Base-by-base conservation (phyloP, 2,329 filamentous ascomycete species). In the Pseudonectria buxi region DNA sequence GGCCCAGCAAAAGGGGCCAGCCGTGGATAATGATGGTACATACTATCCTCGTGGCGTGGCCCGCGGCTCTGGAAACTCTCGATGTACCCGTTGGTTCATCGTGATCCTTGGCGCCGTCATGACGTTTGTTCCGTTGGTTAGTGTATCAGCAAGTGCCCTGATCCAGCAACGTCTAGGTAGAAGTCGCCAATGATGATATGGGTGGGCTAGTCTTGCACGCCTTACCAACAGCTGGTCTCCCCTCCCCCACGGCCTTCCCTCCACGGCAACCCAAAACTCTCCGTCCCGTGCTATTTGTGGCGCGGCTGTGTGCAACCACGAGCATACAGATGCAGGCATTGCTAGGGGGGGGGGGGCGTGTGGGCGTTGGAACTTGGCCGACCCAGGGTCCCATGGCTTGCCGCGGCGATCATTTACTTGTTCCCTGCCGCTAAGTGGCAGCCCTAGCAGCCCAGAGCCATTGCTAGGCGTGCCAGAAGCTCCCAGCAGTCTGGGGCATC, bases 341-440 rank as follows among this genome's bases (percentile, higher is more conserved):
- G 36, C 37, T 22, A 24, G 25, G 24, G 24, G 27, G 10, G 28
- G 15, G 31, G 14, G 36, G 24, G 32, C 28, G 36, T 25, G 36
- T 22, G 28, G 11, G 16, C 11, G 4, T 16, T 25, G 18, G 11
- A 13, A 27, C 13, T 29, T 10, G n/a, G 29, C 38, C 26, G 27
- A 16, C 39, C 40, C 27, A 38, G 45, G 40, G 44, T 35, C 41
- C 40, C 50, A n/a, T 43, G 45, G 47, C 49, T 39, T 53, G 46
- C 50, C 50, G 50, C 37, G 50, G 46, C 46, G 50, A 53, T 53
- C 50, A 53, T 50, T 48, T 50, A 40, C 47, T 42, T 44, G 34
- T 42, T 32, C 32, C 35, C 31, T 37, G 30, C 33, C 9, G 26
- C 24, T 27, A 4, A 13, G 9, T n/a, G 18, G 35, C 32, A 37